Percentiles rank a stretch among this genome's conserved stretches.
phyloP scores from a whole-genome alignment of 2,329 filamentous ascomycete species.

The Didymella keratinophila region DNA sequence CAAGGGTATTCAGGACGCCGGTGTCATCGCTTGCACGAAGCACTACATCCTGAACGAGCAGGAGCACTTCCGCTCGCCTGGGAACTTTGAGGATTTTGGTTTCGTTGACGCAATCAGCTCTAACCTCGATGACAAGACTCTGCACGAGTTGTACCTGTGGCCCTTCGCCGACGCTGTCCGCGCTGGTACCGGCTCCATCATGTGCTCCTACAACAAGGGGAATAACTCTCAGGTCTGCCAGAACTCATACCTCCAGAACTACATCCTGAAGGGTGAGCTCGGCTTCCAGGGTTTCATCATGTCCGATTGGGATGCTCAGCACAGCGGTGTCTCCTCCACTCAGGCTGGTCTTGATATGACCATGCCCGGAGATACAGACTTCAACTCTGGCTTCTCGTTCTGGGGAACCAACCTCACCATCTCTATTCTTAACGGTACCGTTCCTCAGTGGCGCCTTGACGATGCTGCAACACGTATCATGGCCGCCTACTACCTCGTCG shows the following conservation, averaged over 20 bases:
- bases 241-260: slow-evolving; percentile 78
- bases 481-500: slow-evolving; percentile 70
- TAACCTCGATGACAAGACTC: slow-evolving; percentile 69
- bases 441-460: slow-evolving; percentile 86
- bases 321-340: slow-evolving; percentile 71
- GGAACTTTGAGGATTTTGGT: slow-evolving; percentile 66
- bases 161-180: slow-evolving; percentile 61
- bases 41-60: slow-evolving; percentile 70
- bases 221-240: slow-evolving; percentile 85
- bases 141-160: slow-evolving; percentile 71
- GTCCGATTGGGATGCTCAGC: slow-evolving; percentile 80
- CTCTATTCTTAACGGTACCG: slow-evolving; percentile 85
- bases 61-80: slow-evolving; percentile 71
- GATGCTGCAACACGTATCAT: slow-evolving; percentile 90
- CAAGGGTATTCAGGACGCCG: slow-evolving; percentile 80
- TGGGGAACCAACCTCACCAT: slow-evolving; percentile 91
- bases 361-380: slow-evolving; percentile 81
- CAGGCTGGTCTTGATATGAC: slow-evolving; percentile 82
- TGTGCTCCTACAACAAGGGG: slow-evolving; percentile 75
- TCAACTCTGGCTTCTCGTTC: slow-evolving; percentile 75
- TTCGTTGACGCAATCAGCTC: slow-evolving; percentile 68
- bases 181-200: slow-evolving; percentile 60
- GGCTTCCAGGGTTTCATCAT: slow-evolving; percentile 76
- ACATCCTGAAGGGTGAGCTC: slow-evolving; percentile 78
- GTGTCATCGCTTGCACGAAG: slow-evolving; percentile 75